A percentile compares a stretch with the other conserved stretches of the same genome.
Evolutionary conservation across 768 basidiomycete species (phyloP).

Genomic region (Tylopilus plumbeoviolaceoides): DNA sequence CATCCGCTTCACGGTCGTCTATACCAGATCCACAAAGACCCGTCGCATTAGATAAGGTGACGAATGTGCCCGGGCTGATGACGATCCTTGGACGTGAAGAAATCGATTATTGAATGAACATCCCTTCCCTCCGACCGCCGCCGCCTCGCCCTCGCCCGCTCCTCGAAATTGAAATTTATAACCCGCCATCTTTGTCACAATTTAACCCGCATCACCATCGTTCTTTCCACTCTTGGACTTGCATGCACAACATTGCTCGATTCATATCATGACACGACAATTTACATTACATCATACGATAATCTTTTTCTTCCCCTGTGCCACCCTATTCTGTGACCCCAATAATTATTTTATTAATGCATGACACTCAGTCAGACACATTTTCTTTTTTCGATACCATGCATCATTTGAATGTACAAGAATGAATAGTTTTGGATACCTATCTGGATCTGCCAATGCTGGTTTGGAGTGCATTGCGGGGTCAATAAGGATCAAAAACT

Average conservation of each 20-base stretch:
- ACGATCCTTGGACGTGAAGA: conserved; percentile 52
- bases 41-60: conserved; percentile 56
- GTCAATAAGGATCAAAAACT: no score
- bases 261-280: neutral
- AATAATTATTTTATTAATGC: conserved; percentile 9
- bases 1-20: conserved; percentile 51
- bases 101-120: conserved; percentile 11
- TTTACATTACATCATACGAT: neutral
- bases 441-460: neutral
- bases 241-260: neutral
- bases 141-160: neutral
- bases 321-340: neutral
- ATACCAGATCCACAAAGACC: conserved; percentile 56
- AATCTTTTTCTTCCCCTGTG: conserved; percentile 1
- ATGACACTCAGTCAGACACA: neutral
- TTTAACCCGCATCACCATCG: neutral
- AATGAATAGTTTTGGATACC: neutral
- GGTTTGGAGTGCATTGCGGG: neutral
- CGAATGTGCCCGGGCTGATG: conserved; percentile 70
- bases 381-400: neutral
- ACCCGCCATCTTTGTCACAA: neutral
- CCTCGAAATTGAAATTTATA: neutral
- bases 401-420: neutral
- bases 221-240: conserved; percentile 6
- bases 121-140: no score